These are phyloP conservation scores for Starmerella lactis-condensi DNA, from an alignment of 805 yeast species.

Conservation along the genomic window DNA sequence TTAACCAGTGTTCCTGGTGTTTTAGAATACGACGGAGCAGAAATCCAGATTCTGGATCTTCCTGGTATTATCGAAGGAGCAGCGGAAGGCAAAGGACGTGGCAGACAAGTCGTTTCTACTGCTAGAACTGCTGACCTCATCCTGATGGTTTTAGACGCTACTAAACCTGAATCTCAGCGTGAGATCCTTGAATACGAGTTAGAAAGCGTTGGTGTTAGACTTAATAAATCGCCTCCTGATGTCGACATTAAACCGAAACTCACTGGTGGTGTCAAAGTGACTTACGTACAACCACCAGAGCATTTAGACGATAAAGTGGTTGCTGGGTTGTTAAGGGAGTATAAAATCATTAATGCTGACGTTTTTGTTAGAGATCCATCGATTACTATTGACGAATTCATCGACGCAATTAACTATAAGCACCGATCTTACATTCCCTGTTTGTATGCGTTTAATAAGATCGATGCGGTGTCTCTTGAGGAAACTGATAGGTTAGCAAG, in stretches of 20 bases:
- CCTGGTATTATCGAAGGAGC: conserved; percentile 98
- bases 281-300: conserved; percentile 64
- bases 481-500: conserved; percentile 86
- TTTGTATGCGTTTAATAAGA: conserved; percentile 81
- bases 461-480: conserved; percentile 86
- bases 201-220: conserved; percentile 82
- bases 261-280: conserved; percentile 81
- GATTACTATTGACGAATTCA: conserved; percentile 79
- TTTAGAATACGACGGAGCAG: conserved; percentile 86
- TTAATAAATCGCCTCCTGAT: conserved; percentile 67
- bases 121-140: conserved; percentile 88
- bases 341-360: conserved; percentile 82
- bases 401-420: conserved; percentile 73
- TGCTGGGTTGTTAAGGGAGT: conserved; percentile 59
- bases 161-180: conserved; percentile 81
- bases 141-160: conserved; percentile 86
- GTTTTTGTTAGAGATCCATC: conserved; percentile 76
- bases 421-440: conserved; percentile 82
- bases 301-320: conserved; percentile 66
- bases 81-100: conserved; percentile 92
- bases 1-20: conserved; percentile 94
- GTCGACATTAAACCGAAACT: conserved; percentile 60
- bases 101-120: conserved; percentile 89
- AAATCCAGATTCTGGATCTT: conserved; percentile 87
- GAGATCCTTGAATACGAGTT: conserved; percentile 71